Percentiles rank a stretch among this genome's conserved stretches.
Evolutionary conservation across 495 filamentous ascomycete genomes (phyloP).

Genomic region (Trichoderma gamsii): DNA sequence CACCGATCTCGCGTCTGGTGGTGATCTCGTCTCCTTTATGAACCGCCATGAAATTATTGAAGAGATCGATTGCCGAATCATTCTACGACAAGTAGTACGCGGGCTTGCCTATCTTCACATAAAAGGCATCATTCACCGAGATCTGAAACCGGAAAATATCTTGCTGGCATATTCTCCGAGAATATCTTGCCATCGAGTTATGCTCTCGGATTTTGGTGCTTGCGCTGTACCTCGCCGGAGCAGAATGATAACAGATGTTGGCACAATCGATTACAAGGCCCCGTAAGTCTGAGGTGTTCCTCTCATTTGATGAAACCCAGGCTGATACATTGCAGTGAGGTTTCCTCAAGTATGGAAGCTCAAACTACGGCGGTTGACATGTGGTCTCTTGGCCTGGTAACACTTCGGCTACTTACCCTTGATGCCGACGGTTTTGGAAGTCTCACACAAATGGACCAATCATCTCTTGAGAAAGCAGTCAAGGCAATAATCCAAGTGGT

Average conservation of each 20-base stretch:
- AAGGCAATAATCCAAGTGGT: not conserved
- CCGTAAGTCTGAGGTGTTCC: conserved; percentile 50
- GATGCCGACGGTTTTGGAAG: not conserved
- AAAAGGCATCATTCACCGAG: conserved; percentile 77
- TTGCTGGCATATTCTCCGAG: conserved; percentile 59
- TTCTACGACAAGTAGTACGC: conserved; percentile 74
- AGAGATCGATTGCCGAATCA: conserved; percentile 68
- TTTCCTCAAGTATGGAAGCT: not conserved
- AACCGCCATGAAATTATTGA: conserved; percentile 44
- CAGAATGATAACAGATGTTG: conserved; percentile 57
- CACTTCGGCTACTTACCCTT: not conserved
- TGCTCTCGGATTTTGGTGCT: conserved; percentile 71
- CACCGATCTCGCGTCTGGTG: conserved; percentile 58
- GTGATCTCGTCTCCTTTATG: conserved; percentile 54
- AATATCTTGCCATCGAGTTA: conserved; percentile 44
- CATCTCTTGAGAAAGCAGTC: not conserved
- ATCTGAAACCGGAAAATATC: conserved; percentile 95
- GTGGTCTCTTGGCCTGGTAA: conserved; percentile 14
- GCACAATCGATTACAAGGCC: conserved; percentile 60
- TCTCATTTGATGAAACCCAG: not conserved
- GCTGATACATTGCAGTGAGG: not conserved
- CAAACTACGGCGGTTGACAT: conserved; percentile 14
- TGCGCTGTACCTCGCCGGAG: conserved; percentile 39
- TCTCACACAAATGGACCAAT: not conserved
- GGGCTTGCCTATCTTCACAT: conserved; percentile 76